phyloP scores from a whole-genome alignment of 139 green algal species.

The Nannochloris sp. region DNA sequence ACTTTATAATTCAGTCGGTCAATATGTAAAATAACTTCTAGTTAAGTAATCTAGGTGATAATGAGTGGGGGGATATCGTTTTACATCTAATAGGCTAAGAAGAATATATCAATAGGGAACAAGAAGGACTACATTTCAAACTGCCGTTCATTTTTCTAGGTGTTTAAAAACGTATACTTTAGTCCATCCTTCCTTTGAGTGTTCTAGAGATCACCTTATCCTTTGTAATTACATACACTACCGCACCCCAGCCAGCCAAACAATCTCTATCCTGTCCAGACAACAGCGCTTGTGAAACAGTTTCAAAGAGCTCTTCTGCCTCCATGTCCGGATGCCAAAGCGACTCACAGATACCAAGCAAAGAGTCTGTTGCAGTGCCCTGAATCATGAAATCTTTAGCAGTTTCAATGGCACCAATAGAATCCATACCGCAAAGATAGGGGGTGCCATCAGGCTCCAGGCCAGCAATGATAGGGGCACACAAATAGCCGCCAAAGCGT shows the following conservation, averaged over 20 bases:
- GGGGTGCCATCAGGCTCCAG: conserved; percentile 82
- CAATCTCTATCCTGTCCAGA: conserved; percentile 88
- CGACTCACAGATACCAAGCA: conserved; percentile 96
- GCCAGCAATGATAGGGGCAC: conserved; percentile 88
- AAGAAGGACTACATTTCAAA: too few species aligned
- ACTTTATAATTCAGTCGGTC: too few species aligned
- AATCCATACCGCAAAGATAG: conserved; percentile 94
- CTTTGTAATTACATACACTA: conserved; percentile 91
- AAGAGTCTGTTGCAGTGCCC: conserved; percentile 80
- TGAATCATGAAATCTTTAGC: conserved; percentile 95
- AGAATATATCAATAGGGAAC: too few species aligned
- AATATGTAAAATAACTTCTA: neutral
- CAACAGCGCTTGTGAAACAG: conserved; percentile 83
- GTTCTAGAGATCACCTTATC: conserved; percentile 74
- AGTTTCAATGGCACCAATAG: conserved; percentile 88
- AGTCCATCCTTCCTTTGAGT: conserved; percentile 90
- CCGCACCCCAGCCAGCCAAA: conserved; percentile 89
- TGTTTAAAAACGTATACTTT: too few species aligned
- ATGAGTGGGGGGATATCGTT: too few species aligned
- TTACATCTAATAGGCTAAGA: too few species aligned
- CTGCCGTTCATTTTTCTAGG: too few species aligned
- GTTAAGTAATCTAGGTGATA: too few species aligned
- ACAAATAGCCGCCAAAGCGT: conserved; percentile 85
- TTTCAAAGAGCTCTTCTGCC: conserved; percentile 97
- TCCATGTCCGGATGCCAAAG: conserved; percentile 86